Conservation (phyloP, 2,329 filamentous ascomycete species). For the Whalleya microplaca region DNA sequence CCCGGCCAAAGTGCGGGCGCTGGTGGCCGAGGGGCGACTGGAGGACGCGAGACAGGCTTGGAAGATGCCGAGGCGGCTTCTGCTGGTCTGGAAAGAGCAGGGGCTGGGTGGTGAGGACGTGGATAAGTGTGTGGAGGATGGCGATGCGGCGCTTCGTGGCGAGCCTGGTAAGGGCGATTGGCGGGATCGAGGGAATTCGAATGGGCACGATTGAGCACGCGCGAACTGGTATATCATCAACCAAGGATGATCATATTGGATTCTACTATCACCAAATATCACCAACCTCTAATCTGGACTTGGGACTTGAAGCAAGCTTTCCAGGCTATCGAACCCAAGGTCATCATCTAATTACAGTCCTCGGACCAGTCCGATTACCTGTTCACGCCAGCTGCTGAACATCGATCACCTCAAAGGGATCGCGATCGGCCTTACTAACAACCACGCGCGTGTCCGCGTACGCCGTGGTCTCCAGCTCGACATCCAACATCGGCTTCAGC, state of each 20-base stretch:
- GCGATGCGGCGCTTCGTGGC: conserved; percentile 52
- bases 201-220: conserved; percentile 21
- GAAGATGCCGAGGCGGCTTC: conserved; percentile 55
- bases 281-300: neutral
- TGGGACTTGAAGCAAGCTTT: neutral
- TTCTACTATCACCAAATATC: neutral
- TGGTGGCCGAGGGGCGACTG: conserved; percentile 62
- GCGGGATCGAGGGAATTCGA: conserved; percentile 21
- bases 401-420: conserved; percentile 82
- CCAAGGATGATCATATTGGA: neutral
- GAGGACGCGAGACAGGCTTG: conserved; percentile 64
- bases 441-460: conserved; percentile 58
- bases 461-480: conserved; percentile 55
- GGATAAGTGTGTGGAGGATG: conserved; percentile 55
- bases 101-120: conserved; percentile 60
- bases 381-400: conserved; percentile 42
- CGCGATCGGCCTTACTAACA: conserved; percentile 79
- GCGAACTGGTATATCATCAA: neutral
- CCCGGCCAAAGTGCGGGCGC: conserved; percentile 59
- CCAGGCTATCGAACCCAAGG: neutral
- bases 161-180: conserved; percentile 34
- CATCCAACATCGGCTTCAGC: conserved; percentile 68
- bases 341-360: conserved; percentile 1
- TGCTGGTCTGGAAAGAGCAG: conserved; percentile 57
- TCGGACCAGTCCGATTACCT: neutral